Conservation (phyloP, 169 alveolate genomes). For the Eimeria nieschulzi region DNA sequence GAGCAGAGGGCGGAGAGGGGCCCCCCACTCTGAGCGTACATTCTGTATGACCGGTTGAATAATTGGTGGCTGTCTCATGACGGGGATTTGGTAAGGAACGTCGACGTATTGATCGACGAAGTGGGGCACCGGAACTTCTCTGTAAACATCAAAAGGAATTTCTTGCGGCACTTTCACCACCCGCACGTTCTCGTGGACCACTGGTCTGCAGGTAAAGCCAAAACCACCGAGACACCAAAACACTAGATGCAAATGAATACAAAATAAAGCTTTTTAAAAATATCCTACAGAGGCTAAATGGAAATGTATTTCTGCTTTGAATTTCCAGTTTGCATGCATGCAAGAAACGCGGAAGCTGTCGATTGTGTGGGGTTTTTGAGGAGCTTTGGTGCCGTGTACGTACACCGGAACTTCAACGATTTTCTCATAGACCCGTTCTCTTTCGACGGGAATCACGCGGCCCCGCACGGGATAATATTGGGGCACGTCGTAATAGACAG, state of each 20-base stretch:
- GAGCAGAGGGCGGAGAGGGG: too few species aligned
- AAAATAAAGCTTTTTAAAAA: too few species aligned
- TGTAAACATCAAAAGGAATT: slow-evolving; percentile 22
- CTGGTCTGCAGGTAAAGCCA: background rate
- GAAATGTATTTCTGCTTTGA: background rate
- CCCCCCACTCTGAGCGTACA: background rate
- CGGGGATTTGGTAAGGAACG: slow-evolving; percentile 38
- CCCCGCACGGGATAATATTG: slow-evolving; percentile 28
- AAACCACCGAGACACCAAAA: too few species aligned
- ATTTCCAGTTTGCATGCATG: background rate
- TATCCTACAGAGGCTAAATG: background rate
- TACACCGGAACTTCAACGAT: slow-evolving; percentile 49
- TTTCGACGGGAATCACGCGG: slow-evolving; percentile 26
- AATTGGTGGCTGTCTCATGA: slow-evolving; percentile 3
- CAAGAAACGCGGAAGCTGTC: background rate
- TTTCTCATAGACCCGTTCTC: slow-evolving; percentile 37
- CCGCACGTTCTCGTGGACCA: slow-evolving; percentile 23
- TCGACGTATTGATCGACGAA: slow-evolving; percentile 19
- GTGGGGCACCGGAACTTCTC: slow-evolving; percentile 42
- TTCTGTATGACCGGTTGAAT: slow-evolving; percentile 43
- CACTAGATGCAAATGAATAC: too few species aligned
- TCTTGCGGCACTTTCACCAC: slow-evolving; percentile 39
- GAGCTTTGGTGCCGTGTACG: background rate
- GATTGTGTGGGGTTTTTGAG: too few species aligned
- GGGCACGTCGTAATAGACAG: slow-evolving; percentile 54